phyloP scores from a whole-genome alignment of 495 filamentous ascomycete genomes.

The Copromyces sp. region DNA sequence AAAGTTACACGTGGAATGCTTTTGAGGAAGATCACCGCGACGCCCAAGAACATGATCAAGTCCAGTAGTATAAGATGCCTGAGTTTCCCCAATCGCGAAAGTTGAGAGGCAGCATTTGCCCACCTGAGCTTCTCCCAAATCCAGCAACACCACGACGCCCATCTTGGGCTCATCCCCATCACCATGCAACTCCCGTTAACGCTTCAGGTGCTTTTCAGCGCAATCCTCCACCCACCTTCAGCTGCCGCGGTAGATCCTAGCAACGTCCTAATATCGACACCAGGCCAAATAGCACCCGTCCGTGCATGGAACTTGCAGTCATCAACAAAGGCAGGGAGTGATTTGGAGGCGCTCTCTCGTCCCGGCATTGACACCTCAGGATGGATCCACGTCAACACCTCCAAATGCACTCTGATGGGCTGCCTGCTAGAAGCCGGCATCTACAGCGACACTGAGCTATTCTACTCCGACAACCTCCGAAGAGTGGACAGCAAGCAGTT shows the following conservation, averaged over 20 bases:
- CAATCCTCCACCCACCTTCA: not conserved
- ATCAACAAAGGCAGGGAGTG: constrained; percentile 22
- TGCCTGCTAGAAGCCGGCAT: constrained; percentile 44
- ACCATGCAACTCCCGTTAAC: not conserved
- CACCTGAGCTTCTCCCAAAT: not conserved
- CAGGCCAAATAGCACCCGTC: constrained; percentile 35
- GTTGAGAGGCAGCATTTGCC: not conserved
- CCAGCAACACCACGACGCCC: not conserved
- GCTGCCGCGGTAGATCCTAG: not conserved
- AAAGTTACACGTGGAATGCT: not conserved
- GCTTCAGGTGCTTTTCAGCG: not conserved
- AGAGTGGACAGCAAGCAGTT: constrained; percentile 37
- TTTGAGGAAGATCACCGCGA: not conserved
- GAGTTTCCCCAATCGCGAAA: not conserved
- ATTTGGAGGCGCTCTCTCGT: constrained; percentile 35
- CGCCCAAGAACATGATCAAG: not conserved
- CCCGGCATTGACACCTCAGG: constrained; percentile 36
- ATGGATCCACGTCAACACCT: constrained; percentile 41
- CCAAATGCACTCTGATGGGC: constrained; percentile 47
- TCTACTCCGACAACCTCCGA: constrained; percentile 47
- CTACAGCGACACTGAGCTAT: constrained; percentile 46
- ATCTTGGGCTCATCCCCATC: not conserved
- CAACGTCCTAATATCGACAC: constrained; percentile 2
- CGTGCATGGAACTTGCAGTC: constrained; percentile 50
- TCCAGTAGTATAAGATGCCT: not conserved